Percentiles rank a stretch among this genome's conserved stretches.
phyloP scores from a whole-genome alignment of 306 rosid genomes.

The Lotus japonicus region DNA sequence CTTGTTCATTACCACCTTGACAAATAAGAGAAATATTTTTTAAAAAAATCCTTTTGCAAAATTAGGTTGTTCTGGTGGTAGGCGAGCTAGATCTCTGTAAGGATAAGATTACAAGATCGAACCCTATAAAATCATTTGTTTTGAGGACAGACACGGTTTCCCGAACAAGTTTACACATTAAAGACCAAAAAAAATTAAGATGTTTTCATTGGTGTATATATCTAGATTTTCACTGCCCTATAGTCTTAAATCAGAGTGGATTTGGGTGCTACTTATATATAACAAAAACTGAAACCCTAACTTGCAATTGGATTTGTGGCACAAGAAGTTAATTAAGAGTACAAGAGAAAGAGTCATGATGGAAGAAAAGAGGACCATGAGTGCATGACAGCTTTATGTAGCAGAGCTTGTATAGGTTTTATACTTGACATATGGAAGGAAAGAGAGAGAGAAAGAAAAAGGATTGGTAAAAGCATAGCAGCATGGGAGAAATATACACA shows the following conservation, averaged over 20 bases:
- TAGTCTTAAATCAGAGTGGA: not conserved
- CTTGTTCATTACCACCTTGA: not conserved
- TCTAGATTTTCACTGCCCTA: not conserved
- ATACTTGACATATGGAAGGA: slow-evolving; percentile 20
- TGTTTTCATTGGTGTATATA: not conserved
- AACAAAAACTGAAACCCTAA: slow-evolving; percentile 31
- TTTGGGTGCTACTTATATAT: not conserved
- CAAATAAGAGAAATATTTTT: not conserved
- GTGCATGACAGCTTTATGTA: slow-evolving; percentile 39
- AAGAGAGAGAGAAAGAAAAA: slow-evolving; percentile 28
- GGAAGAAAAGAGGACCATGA: slow-evolving; percentile 29
- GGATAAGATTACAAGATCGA: no score
- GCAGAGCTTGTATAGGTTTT: slow-evolving; percentile 20
- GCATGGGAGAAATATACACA: slow-evolving; percentile 22
- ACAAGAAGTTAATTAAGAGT: not conserved
- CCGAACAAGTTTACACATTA: no score
- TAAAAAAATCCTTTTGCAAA: no score
- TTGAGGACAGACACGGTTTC: no score
- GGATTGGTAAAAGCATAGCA: not conserved
- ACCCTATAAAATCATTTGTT: no score
- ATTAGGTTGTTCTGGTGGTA: no score
- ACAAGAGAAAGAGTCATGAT: slow-evolving; percentile 31
- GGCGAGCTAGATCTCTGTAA: no score
- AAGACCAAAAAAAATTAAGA: no score
- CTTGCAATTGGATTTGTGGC: slow-evolving; percentile 1